Evolutionary conservation across 352 stramenopile genomes (phyloP), one percentile per base, ranked within the genome.

Genomic region (Lagenidium giganteum): DNA sequence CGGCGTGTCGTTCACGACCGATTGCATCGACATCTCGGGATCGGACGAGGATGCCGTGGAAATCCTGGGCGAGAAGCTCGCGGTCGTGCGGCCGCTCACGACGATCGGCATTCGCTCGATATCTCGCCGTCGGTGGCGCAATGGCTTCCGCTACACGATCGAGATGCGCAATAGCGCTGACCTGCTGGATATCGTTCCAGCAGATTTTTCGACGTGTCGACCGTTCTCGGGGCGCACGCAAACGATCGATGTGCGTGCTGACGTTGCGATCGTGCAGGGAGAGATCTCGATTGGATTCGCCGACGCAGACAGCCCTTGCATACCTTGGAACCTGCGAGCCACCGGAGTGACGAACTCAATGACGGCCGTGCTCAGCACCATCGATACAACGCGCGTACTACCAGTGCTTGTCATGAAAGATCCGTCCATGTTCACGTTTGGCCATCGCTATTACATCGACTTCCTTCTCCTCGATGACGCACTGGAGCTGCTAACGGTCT

Each of bases 181-280:
- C 30, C 34, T 87, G 20, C 42, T 85, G 0, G 71, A 85, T 30
- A 51, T 87, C 12, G 47, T 83, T 9, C 34, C 71, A 9, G 52
- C 55, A 20, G 57, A 74, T 34, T 48, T 58, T 2, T 60, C 59
- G 0, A 20, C 36, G 18, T 88, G 78, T 41, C 24, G 54, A 1
- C 42, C 22, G 9, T 63, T 78, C 12, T 32, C 56, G 9, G 73
- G 65, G 11, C 61, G 57, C 2, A 72, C 54, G 3, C 78, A 91
- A 48, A 87, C 78, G 0, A 87, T 91, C 21, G 78, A 88, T 34
- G 50, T 91, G 6, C 56, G 31, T 1, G 58, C 75, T 0, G 26
- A 41, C n/a, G 48, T 57, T 0, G 5, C 48, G n/a, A 80, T 91
- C 47, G 22, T 81, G 0, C 47, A 62, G 6, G 71, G 75, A 2